These are phyloP conservation scores for Sporodiniella umbellata DNA, from an alignment of 371 early-diverging fungal species.

Conservation along the genomic window DNA sequence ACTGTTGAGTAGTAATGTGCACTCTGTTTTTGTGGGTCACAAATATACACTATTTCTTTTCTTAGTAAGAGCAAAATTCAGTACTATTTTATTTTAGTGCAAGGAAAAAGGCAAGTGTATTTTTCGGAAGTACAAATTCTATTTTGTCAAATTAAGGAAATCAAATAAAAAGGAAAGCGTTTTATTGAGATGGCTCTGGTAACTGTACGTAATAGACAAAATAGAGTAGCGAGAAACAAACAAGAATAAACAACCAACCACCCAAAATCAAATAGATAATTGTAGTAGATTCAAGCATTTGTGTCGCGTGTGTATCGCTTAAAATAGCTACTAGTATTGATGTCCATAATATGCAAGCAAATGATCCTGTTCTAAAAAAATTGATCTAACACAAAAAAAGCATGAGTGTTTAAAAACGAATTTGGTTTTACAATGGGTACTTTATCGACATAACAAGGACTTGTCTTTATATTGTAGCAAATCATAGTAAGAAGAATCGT, in stretches of 20 bases:
- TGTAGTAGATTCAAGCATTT: constrained; percentile 43
- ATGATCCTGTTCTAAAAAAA: constrained; percentile 56
- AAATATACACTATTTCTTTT: no score
- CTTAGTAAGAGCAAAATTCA: no score
- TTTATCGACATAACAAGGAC: constrained; percentile 60
- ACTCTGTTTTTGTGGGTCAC: no score
- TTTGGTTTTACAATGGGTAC: constrained; percentile 12
- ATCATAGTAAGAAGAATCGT: constrained; percentile 57
- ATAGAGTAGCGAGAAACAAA: constrained; percentile 44
- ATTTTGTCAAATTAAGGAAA: no score
- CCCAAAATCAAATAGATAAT: constrained; percentile 51
- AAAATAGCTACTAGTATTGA: constrained; percentile 52
- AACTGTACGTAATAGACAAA: constrained; percentile 39
- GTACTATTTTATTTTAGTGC: no score
- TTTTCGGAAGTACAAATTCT: no score
- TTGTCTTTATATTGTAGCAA: constrained; percentile 58
- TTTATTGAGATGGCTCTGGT: constrained; percentile 1
- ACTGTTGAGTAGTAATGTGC: no score
- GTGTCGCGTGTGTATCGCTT: constrained; percentile 42
- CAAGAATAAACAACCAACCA: constrained; percentile 52
- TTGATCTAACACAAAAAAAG: constrained; percentile 54
- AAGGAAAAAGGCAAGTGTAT: no score
- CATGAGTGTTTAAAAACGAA: not conserved
- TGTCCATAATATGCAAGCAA: constrained; percentile 58
- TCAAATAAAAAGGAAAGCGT: no score